These are phyloP conservation scores for Sporothrix variecibatus DNA, from an alignment of 2,329 filamentous ascomycete genomes.

Conservation along the genomic window DNA sequence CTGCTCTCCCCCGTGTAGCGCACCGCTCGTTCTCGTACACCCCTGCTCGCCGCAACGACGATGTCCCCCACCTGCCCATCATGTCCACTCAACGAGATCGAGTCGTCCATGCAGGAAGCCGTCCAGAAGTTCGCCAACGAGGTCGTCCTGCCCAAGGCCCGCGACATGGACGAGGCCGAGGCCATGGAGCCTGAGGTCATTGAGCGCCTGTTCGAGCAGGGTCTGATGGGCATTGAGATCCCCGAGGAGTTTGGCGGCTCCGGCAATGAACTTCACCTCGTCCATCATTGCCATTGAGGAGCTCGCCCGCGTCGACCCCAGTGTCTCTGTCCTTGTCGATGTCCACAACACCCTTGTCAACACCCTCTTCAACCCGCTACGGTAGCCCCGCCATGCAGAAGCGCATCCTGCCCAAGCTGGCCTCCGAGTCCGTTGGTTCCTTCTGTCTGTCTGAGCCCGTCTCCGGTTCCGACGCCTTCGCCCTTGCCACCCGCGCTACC, in stretches of 20 bases:
- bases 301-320: constrained; percentile 88
- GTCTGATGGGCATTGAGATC: constrained; percentile 95
- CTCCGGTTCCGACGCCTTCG: constrained; percentile 94
- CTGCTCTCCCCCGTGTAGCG: constrained; percentile 34
- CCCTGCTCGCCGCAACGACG: constrained; percentile 62
- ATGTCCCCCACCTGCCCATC: constrained; percentile 87
- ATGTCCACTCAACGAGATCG: constrained; percentile 88
- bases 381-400: constrained; percentile 76
- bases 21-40: constrained; percentile 64
- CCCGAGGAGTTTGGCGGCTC: constrained; percentile 95
- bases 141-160: constrained; percentile 83
- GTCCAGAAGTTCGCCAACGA: constrained; percentile 91
- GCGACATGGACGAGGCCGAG: constrained; percentile 98
- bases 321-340: constrained; percentile 91
- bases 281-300: constrained; percentile 98
- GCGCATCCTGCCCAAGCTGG: constrained; percentile 85
- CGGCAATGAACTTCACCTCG: constrained; percentile 98
- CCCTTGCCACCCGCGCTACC: constrained; percentile 84
- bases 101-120: constrained; percentile 83
- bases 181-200: constrained; percentile 85
- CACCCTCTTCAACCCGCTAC: constrained; percentile 83
- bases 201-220: constrained; percentile 94
- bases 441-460: constrained; percentile 93
- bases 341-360: constrained; percentile 99
- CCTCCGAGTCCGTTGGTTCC: constrained; percentile 85